Base-by-base conservation (phyloP, 2,329 filamentous ascomycete species). In the Verticillium nubilum region DNA sequence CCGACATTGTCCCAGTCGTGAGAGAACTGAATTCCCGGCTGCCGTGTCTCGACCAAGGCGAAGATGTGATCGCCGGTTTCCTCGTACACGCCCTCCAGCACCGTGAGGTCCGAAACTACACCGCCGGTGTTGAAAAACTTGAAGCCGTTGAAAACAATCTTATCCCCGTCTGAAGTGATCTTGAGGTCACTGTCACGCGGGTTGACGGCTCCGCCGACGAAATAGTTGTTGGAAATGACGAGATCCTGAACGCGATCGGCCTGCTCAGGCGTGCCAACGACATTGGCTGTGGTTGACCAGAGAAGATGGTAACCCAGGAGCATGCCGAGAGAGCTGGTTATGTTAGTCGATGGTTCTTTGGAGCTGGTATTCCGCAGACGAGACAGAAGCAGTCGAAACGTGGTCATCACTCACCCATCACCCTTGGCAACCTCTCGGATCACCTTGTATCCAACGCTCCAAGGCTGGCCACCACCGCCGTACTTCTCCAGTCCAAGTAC, bases 71-170 rank as follows among this genome's bases (percentile, higher is more conserved):
- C 75, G 4, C 79, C 75, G 0, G 84, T 86, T 19, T 77, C 81
- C 5, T 83, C 78, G n/a, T 80, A 73, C 0, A 85, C 81, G 23
- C 86, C 86, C 65, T 89, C 86, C 0, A 89, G 77, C 0, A 89
- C 84, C 0, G 85, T 88, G 23, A 89, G 71, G 60, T 89, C 86
- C 0, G 85, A 87, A 2, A 89, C 77, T 0, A 87, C 85, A 27
- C 86, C 86, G 0, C 86, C 86, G 0, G 86, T 89, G 67, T 86
- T 89, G 76, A 89, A 89, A 71, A 82, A 77, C 69, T 89, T 89
- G 70, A 77, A 79, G 1, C 86, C 85, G 60, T 83, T 82, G 69
- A 86, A 88, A 2, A 86, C 68, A 15, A 88, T 69, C 2, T 79
- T 72, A 4, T 85, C 80, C 1, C 81, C 83, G 1, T 84, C 76